Evolutionary conservation across 345 rosid genomes (phyloP), one percentile per base, ranked within the genome.

Genomic region (Eucalyptus tenuipes): DNA sequence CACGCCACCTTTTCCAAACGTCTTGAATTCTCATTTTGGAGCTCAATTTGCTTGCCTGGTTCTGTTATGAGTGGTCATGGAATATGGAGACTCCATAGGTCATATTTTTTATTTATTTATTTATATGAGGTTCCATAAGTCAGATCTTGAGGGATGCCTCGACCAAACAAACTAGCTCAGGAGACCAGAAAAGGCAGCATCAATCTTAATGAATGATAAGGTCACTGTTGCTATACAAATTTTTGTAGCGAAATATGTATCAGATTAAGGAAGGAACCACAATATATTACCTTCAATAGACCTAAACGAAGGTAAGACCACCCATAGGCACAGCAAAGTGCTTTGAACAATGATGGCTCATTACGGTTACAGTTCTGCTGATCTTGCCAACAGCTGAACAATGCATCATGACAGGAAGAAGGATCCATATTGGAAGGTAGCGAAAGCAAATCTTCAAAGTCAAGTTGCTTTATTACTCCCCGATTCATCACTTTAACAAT

Each of bases 401-500:
- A 86, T 89, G 90, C 91, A 85, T 93, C 91, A 91, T 95, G 96
- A 87, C 99, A 96, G 49, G 89, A 86, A 90, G 94, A 92, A 87
- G 99, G 97, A 92, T 94, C 93, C 97, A 97, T 93, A 89, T 95
- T 96, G 92, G 85, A 85, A 17, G 98, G 99, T 57, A 97, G 91
- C 75, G 33, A 88, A 91, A 96, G 99, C 91, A 97, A 91, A 94
- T 97, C 96, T 87, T 95, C 95, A 82, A 97, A 96, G 88, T 93
- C 97, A 55, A 96, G 96, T 94, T 97, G 99, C 92, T 96, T 96
- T 86, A 44, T 24, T 53, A 94, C 91, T 49, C 99, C 99, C 85
- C 55, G 91, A 87, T 93, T 91, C 95, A 97, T 93, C 89, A 95
- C 93, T 49, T 94, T 88, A 90, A 88, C 80, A 85, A 96, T 95